Evolutionary conservation across 345 rosid species (phyloP).

Genomic region (Rhodomyrtus tomentosa): DNA sequence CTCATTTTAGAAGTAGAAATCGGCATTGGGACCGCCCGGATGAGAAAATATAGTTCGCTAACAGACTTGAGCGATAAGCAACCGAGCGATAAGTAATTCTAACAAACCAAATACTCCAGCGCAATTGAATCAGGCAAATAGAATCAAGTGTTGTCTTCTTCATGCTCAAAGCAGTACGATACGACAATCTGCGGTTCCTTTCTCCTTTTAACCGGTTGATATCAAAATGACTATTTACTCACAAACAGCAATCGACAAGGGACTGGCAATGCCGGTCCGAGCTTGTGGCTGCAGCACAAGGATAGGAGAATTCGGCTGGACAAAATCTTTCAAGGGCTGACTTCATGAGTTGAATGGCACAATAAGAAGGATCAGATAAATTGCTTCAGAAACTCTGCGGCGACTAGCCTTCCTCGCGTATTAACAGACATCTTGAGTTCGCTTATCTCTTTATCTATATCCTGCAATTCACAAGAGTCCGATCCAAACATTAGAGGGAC

Average conservation of each 20-base stretch:
- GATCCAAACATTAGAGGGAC: background rate
- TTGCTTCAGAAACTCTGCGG: slow-evolving; percentile 88
- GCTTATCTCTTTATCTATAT: slow-evolving; percentile 87
- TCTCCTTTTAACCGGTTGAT: background rate
- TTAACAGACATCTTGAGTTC: slow-evolving; percentile 86
- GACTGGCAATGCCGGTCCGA: background rate
- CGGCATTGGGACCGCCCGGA: background rate
- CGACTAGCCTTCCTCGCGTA: slow-evolving; percentile 87
- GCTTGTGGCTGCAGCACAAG: background rate
- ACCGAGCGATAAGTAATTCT: background rate
- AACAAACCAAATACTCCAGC: background rate
- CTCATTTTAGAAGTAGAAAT: background rate
- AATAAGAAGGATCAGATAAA: slow-evolving; percentile 20
- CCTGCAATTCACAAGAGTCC: slow-evolving; percentile 36
- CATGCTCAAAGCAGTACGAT: background rate
- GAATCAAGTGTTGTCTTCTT: background rate
- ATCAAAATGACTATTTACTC: background rate
- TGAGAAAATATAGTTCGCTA: background rate
- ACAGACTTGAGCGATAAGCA: too few relatives aligned
- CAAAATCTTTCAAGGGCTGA: background rate
- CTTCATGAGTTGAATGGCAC: slow-evolving; percentile 1
- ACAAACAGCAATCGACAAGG: background rate
- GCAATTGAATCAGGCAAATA: background rate
- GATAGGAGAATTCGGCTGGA: background rate
- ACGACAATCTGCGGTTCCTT: background rate